Percentiles rank a stretch among this genome's conserved stretches.
Conservation (phyloP, 1,284 basidiomycete genomes). For the Cryptococcus sp. region DNA sequence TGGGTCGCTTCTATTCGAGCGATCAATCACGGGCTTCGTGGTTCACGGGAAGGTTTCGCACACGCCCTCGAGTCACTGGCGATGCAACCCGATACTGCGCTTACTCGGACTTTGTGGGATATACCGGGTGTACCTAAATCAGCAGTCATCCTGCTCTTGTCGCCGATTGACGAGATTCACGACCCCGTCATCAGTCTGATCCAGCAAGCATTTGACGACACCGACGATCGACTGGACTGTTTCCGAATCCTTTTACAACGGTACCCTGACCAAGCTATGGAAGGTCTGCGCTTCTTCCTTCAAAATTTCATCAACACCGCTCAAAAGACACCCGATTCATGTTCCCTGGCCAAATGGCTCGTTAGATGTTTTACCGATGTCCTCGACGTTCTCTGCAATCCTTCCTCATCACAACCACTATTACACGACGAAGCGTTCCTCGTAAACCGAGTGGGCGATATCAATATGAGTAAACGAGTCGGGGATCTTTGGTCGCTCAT, state of each 20-base stretch:
- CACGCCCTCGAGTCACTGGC: conserved; percentile 60
- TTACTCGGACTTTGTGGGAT: conserved; percentile 56
- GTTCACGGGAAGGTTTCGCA: conserved; percentile 61
- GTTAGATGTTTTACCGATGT: conserved; percentile 88
- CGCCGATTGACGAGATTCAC: conserved; percentile 70
- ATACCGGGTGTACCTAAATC: conserved; percentile 53
- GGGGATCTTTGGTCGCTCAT: conserved; percentile 77
- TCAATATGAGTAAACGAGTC: conserved; percentile 53
- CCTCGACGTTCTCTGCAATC: conserved; percentile 75
- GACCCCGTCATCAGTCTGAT: conserved; percentile 67
- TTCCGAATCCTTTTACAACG: conserved; percentile 69
- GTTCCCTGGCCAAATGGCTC: conserved; percentile 74
- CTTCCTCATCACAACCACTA: conserved; percentile 50
- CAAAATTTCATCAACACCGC: conserved; percentile 63
- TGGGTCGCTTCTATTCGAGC: conserved; percentile 38
- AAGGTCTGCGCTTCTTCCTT: conserved; percentile 65
- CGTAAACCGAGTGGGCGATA: conserved; percentile 20
- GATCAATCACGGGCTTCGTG: conserved; percentile 59
- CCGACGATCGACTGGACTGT: conserved; percentile 78
- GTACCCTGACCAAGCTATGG: conserved; percentile 60
- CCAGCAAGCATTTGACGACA: conserved; percentile 78
- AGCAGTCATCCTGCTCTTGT: conserved; percentile 67
- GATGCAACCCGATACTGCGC: conserved; percentile 53
- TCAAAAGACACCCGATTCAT: conserved; percentile 69
- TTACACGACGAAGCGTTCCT: conserved; percentile 51